A percentile compares a stretch with the other conserved stretches of the same genome.
Conservation (phyloP, 352 stramenopile species). For the Phytophthora nicotianae region DNA sequence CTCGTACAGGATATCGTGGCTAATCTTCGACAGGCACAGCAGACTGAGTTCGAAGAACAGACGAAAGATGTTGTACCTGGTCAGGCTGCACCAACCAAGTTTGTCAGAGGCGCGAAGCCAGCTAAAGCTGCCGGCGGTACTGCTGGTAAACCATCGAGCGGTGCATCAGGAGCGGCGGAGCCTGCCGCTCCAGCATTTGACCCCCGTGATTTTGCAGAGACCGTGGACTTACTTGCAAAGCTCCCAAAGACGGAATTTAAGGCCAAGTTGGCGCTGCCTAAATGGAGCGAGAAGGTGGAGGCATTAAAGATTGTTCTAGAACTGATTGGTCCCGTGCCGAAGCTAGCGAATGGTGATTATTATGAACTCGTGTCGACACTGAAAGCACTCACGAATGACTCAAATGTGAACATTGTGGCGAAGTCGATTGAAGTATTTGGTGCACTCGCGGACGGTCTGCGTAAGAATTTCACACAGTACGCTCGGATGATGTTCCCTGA, state of each 20-base stretch:
- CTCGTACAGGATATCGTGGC: slow-evolving; percentile 81
- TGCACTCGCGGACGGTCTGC: slow-evolving; percentile 74
- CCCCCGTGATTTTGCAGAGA: slow-evolving; percentile 85
- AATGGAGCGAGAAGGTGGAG: slow-evolving; percentile 90
- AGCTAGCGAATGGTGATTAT: slow-evolving; percentile 87
- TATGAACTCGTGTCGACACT: slow-evolving; percentile 87
- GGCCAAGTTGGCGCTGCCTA: slow-evolving; percentile 68
- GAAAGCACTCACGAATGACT: slow-evolving; percentile 80
- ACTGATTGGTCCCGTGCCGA: slow-evolving; percentile 78
- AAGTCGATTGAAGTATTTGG: slow-evolving; percentile 87
- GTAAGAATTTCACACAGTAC: slow-evolving; percentile 84
- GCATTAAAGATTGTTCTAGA: slow-evolving; percentile 88
- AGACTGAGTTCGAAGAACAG: slow-evolving; percentile 82
- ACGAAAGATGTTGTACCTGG: slow-evolving; percentile 77
- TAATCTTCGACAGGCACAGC: slow-evolving; percentile 80
- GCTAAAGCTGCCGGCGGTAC: slow-evolving; percentile 19
- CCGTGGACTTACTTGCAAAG: slow-evolving; percentile 82
- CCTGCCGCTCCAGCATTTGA: slow-evolving; percentile 53
- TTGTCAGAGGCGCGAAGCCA: slow-evolving; percentile 65
- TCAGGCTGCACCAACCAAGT: slow-evolving; percentile 72
- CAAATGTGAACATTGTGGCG: slow-evolving; percentile 89
- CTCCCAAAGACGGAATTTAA: slow-evolving; percentile 84
- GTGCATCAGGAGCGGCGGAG: slow-evolving; percentile 7
- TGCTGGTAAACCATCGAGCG: slow-evolving; percentile 15
- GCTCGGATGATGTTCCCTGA: slow-evolving; percentile 79